Evolutionary conservation across 371 early-diverging fungal species (phyloP).

Genomic region (Umbelopsis sp.): DNA sequence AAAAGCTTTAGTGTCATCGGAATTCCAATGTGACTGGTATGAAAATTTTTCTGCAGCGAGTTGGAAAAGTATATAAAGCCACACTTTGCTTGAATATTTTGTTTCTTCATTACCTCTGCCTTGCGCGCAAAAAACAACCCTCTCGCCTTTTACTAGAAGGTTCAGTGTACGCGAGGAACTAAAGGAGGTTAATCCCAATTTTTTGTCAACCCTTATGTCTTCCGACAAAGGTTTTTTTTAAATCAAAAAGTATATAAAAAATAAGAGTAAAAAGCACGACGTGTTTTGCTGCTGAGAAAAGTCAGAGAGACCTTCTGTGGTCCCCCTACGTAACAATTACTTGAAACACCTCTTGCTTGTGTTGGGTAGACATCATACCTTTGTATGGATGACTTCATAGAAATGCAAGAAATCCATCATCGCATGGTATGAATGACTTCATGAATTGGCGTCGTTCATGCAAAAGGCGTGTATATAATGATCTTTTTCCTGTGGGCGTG

Average conservation of each 20-base stretch:
- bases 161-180: constrained; percentile 18
- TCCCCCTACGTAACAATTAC: no score
- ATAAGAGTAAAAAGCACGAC: not conserved
- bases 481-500: not conserved
- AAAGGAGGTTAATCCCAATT: constrained; percentile 17
- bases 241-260: constrained; percentile 6
- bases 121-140: constrained; percentile 18
- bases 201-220: constrained; percentile 17
- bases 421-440: not conserved
- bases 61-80: constrained; percentile 4
- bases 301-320: no score
- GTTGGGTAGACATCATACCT: no score
- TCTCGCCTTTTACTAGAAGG: constrained; percentile 20
- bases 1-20: not conserved
- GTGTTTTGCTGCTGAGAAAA: not conserved
- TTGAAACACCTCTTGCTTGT: no score
- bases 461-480: not conserved
- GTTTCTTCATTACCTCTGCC: constrained; percentile 19
- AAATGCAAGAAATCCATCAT: not conserved
- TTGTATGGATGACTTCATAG: not conserved
- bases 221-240: constrained; percentile 14
- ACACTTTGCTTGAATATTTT: not conserved
- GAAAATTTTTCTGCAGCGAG: not conserved
- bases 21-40: constrained; percentile 9
- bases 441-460: not conserved